Percentiles rank a stretch among this genome's conserved stretches.
Evolutionary conservation across 2,329 filamentous ascomycete genomes (phyloP).

Genomic region (Ophioceras dolichostomum): DNA sequence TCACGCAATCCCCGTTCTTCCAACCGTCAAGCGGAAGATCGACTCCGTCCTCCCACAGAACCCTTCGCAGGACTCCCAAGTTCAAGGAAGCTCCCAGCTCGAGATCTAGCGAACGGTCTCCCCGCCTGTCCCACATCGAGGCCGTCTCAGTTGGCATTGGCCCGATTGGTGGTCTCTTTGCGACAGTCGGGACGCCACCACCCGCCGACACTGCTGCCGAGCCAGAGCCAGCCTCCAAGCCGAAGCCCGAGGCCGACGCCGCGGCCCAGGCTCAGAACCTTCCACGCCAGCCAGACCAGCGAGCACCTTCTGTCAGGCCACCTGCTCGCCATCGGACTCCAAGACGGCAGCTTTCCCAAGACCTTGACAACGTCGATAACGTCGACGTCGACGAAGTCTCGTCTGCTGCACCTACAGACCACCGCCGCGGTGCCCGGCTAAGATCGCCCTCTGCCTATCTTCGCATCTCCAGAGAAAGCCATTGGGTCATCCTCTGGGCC

Average conservation of each 20-base stretch:
- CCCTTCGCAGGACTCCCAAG: constrained; percentile 38
- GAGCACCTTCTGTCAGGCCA: too few relatives aligned
- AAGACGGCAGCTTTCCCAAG: constrained; percentile 31
- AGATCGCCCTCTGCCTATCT: too few relatives aligned
- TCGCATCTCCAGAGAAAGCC: constrained; percentile 71
- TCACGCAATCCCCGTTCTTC: constrained; percentile 7
- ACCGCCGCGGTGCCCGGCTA: too few relatives aligned
- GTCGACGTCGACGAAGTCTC: constrained; percentile 26
- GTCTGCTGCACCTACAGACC: too few relatives aligned
- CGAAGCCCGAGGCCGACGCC: constrained; percentile 1
- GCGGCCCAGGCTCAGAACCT: constrained; percentile 4
- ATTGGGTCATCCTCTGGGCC: constrained; percentile 82
- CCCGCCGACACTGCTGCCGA: too few relatives aligned
- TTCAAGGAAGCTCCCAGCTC: constrained; percentile 32
- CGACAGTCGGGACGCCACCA: constrained; percentile 15
- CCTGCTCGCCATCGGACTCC: constrained; percentile 10
- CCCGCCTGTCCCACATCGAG: constrained; percentile 28
- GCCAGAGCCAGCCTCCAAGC: too few relatives aligned
- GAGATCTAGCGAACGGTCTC: constrained; percentile 14
- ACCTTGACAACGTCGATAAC: too few relatives aligned
- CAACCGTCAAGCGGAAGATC: constrained; percentile 22
- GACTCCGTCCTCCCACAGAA: constrained; percentile 33
- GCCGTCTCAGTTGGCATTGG: constrained; percentile 37
- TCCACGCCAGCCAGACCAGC: too few relatives aligned
- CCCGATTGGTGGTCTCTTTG: constrained; percentile 23